Percentiles rank a stretch among this genome's conserved stretches.
phyloP scores from a whole-genome alignment of 2,329 filamentous ascomycete genomes.

The Venturia effusa region DNA sequence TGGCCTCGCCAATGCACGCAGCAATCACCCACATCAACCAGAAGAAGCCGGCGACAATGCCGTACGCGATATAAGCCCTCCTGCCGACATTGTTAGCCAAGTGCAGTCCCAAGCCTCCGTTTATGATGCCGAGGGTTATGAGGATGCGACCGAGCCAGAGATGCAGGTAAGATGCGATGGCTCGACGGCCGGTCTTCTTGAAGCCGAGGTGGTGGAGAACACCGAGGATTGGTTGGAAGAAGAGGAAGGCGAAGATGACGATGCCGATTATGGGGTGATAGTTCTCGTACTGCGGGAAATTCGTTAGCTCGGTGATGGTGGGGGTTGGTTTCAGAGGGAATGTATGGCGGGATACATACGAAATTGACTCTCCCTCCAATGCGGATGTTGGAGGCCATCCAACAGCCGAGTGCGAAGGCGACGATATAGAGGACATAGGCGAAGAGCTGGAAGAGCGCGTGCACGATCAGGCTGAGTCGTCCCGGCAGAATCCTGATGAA shows the following conservation, averaged over 20 bases:
- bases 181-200: constrained; percentile 34
- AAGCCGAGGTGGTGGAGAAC: constrained; percentile 41
- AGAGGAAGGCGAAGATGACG: constrained; percentile 36
- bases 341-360: background rate
- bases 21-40: constrained; percentile 20
- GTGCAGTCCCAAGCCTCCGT: constrained; percentile 43
- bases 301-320: constrained; percentile 5
- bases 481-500: constrained; percentile 32
- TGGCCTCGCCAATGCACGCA: constrained; percentile 10
- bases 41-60: constrained; percentile 38
- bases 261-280: constrained; percentile 46
- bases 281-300: constrained; percentile 21
- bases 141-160: constrained; percentile 44
- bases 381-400: constrained; percentile 23
- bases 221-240: constrained; percentile 45
- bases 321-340: too few relatives aligned
- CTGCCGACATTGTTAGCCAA: constrained; percentile 28
- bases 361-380: background rate
- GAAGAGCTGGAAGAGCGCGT: constrained; percentile 37
- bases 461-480: constrained; percentile 32
- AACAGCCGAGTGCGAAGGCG: constrained; percentile 41
- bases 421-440: constrained; percentile 37
- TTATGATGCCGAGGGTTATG: constrained; percentile 43
- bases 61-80: constrained; percentile 36
- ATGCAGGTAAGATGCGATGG: constrained; percentile 38